Base-by-base conservation (phyloP, 2,329 filamentous ascomycete genomes). In the Dryadomyces sulphureus region DNA sequence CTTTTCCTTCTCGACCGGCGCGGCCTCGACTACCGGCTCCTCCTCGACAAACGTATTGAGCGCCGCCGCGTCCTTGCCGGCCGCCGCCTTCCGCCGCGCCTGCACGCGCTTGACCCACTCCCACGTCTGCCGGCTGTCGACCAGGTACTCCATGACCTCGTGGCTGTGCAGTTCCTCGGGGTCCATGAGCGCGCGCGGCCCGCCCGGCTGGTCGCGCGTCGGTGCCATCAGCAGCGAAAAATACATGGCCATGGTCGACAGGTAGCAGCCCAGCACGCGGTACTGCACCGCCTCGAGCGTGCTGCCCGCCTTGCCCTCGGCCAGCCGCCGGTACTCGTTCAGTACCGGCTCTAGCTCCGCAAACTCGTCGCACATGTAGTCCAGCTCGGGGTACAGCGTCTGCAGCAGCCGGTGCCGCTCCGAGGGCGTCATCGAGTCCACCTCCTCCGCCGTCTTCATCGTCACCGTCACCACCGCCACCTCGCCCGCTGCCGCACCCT, bases 181-280 rank as follows among this genome's bases (percentile, higher is more conserved):
- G 46, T 84, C 73, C 52, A 93, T 64, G 0, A 85, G 72, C 48
- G 78, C 72, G 12, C 65, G 62, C 0, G 66, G 62, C 7, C 69
- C 70, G 32, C 69, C 64, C 24, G 50, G 49, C 1, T 67, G 65
- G 48, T 79, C 77, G 43, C 79, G 71, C 2, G 80, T 73, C 1
- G 86, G 81, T 0, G 87, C 94, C 11, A 87, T 86, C n/a, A 98
- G 67, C 32, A 96, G 75, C 34, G 89, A 85, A 61, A 98, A 94
- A 62, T 98, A 98, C 77, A 94, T 89, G 42, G 84, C 81, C 54
- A 98, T 70, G 1, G 86, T 75, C 38, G 84, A 87, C 21, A 96
- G 69, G 59, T 98, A 96, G 49, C 88, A 85, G 5, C 85, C 81
- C 35, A 94, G 69, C 11, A 89, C 79, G 61, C 86, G 80, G 59